Evolutionary conservation across 2,329 filamentous ascomycete species (phyloP).

Genomic region (Paraphoma sp.): DNA sequence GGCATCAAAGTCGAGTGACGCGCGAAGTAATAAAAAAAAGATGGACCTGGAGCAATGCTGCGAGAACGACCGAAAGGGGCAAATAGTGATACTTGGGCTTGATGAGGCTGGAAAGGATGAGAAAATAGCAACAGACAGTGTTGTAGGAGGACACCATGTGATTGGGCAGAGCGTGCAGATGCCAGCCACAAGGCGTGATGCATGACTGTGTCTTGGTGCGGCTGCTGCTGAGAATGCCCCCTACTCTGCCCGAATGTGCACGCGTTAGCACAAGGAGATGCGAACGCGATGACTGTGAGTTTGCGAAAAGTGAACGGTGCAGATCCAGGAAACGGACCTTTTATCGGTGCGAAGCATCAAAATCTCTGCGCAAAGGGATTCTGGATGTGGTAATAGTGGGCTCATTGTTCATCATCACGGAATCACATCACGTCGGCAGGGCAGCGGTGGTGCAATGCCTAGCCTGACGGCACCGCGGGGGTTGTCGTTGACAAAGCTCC

Average conservation of each 20-base stretch:
- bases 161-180: background rate
- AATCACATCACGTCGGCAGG: background rate
- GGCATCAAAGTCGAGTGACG: background rate
- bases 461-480: background rate
- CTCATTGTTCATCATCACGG: background rate
- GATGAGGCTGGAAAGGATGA: background rate
- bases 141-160: background rate
- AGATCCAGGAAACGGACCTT: background rate
- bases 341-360: background rate
- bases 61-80: background rate
- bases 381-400: background rate
- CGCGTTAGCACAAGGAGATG: background rate
- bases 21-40: background rate
- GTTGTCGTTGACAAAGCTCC: background rate
- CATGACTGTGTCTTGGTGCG: background rate
- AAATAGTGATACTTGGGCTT: background rate
- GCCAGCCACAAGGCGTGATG: background rate
- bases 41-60: background rate
- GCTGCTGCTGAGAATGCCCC: background rate
- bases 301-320: background rate
- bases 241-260: background rate
- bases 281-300: background rate
- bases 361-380: background rate
- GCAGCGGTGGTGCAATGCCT: background rate
- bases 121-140: background rate